A percentile compares a stretch with the other conserved stretches of the same genome.
Evolutionary conservation across 1,139 yeast species (phyloP).

Genomic region (Geotrichum siamense): DNA sequence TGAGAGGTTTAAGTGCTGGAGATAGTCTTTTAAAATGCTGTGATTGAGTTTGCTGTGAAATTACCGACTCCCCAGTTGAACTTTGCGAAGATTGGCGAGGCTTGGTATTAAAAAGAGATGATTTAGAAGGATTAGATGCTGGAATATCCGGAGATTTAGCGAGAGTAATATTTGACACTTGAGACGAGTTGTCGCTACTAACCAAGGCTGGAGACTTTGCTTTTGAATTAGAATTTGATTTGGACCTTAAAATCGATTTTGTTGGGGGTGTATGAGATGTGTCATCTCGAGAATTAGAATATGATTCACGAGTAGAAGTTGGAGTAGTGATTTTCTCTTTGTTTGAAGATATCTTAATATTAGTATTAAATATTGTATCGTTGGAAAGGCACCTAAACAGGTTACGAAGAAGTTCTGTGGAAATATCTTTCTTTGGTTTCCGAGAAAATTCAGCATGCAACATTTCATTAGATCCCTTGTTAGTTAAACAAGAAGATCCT

Average conservation of each 20-base stretch:
- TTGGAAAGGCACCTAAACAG: not conserved
- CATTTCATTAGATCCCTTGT: conserved; percentile 13
- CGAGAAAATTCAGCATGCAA: not conserved
- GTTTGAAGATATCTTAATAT: no score
- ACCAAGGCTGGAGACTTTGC: no score
- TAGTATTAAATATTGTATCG: not conserved
- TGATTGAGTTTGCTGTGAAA: not conserved
- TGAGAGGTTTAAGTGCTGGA: not conserved
- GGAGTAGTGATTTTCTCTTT: no score
- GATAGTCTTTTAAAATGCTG: not conserved
- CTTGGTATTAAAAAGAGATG: not conserved
- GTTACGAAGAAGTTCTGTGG: not conserved
- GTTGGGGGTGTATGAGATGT: not conserved
- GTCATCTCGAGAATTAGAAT: no score
- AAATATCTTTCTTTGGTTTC: conserved; percentile 1
- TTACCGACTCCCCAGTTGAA: conserved; percentile 1
- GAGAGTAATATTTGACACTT: no score
- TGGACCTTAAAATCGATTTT: not conserved
- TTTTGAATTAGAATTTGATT: no score
- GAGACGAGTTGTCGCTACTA: no score
- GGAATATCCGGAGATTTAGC: no score
- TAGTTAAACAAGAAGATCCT: conserved; percentile 15
- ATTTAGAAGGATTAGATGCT: not conserved
- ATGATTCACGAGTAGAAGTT: no score
- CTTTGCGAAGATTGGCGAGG: not conserved